Conservation (phyloP, 768 basidiomycete genomes). For the Suillus decipiens region DNA sequence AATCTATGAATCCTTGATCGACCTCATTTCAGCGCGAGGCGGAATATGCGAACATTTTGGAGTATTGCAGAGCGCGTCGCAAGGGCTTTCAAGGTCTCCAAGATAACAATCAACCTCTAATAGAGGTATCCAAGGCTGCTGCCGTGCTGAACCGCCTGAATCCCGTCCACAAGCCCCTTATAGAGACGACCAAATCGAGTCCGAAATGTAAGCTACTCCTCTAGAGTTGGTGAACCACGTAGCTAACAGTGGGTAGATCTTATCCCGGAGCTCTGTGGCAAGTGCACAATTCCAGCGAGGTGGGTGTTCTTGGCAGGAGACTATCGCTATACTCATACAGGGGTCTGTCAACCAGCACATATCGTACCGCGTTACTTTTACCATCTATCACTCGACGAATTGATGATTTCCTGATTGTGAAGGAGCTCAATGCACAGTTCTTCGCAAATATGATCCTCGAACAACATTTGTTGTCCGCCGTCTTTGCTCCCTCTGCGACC, state of each 20-base stretch:
- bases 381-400: slow-evolving; percentile 75
- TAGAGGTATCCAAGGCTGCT: slow-evolving; percentile 63
- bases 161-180: slow-evolving; percentile 46
- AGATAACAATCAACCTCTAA: slow-evolving; percentile 66
- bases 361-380: slow-evolving; percentile 67
- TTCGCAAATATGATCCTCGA: slow-evolving; percentile 67
- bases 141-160: slow-evolving; percentile 58
- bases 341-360: slow-evolving; percentile 45
- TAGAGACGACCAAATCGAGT: slow-evolving; percentile 39
- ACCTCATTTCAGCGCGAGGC: slow-evolving; percentile 55
- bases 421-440: slow-evolving; percentile 72
- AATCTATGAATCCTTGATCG: slow-evolving; percentile 7
- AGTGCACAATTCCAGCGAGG: slow-evolving; percentile 75
- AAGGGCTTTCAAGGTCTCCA: slow-evolving; percentile 64
- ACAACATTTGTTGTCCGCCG: slow-evolving; percentile 60
- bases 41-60: slow-evolving; percentile 59
- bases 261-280: slow-evolving; percentile 81
- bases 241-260: slow-evolving; percentile 53
- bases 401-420: slow-evolving; percentile 73
- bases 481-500: slow-evolving; percentile 69
- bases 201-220: slow-evolving; percentile 57
- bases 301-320: slow-evolving; percentile 26
- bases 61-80: slow-evolving; percentile 63
- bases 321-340: background rate
- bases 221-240: slow-evolving; percentile 18